Evolutionary conservation across 2,329 filamentous ascomycete species (phyloP).

Genomic region (Colletotrichum sp.): DNA sequence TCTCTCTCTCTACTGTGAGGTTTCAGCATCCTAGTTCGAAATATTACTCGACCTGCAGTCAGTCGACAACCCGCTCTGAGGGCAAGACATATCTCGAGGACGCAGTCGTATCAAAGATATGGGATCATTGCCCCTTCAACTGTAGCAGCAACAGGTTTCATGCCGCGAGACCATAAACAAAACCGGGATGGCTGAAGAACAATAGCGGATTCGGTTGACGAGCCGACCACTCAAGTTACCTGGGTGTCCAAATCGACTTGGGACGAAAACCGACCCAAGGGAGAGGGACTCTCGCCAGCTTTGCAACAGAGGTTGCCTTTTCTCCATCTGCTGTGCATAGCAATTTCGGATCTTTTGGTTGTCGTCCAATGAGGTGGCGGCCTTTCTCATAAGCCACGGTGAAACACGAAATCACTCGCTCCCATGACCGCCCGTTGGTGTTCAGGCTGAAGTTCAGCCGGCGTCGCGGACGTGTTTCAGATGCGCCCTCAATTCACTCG

Average conservation of each 20-base stretch:
- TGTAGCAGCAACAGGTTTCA: not conserved
- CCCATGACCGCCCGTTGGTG: not conserved
- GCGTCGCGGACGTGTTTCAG: constrained; percentile 21
- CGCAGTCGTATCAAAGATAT: not conserved
- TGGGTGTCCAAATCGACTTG: not conserved
- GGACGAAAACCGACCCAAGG: not conserved
- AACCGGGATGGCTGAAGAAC: not conserved
- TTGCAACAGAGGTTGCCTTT: not conserved
- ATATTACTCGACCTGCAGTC: not conserved
- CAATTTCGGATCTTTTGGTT: not conserved
- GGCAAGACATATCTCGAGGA: not conserved
- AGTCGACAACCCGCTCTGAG: not conserved
- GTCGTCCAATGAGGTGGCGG: not conserved
- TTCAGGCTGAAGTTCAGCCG: constrained; percentile 12
- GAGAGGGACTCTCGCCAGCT: not conserved
- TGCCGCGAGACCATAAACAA: not conserved
- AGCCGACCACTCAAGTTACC: not conserved
- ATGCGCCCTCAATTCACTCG: not conserved
- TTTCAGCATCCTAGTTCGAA: not conserved
- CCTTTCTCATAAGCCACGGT: not conserved
- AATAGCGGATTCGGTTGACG: not conserved
- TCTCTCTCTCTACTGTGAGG: not conserved
- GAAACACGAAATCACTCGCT: constrained; percentile 5
- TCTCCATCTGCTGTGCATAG: not conserved
- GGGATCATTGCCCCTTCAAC: not conserved